These are phyloP conservation scores for Coelastrella sp. DNA, from an alignment of 139 green algal genomes.

Conservation along the genomic window DNA sequence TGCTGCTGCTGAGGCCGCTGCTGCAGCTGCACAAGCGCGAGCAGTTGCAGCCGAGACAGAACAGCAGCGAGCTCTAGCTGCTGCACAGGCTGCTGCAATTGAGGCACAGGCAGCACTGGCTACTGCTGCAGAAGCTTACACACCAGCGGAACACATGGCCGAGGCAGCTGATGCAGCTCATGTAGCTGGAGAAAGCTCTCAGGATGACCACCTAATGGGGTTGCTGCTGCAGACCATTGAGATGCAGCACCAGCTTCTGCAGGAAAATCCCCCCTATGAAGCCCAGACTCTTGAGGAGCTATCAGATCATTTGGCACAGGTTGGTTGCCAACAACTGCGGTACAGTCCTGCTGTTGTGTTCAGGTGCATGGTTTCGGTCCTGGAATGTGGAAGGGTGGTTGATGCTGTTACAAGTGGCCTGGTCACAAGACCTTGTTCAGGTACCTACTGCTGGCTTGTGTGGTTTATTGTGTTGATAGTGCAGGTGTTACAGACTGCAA, in stretches of 20 bases:
- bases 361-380: too few species aligned
- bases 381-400: too few species aligned
- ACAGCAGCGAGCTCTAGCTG: not conserved
- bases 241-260: constrained; percentile 2
- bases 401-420: too few species aligned
- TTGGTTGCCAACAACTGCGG: not conserved
- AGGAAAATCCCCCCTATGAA: constrained; percentile 8
- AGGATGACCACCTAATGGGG: not conserved
- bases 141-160: not conserved
- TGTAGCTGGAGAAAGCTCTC: not conserved
- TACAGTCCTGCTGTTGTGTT: too few species aligned
- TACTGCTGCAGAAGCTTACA: not conserved
- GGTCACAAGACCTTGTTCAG: too few species aligned
- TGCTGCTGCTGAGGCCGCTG: not conserved
- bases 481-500: too few species aligned
- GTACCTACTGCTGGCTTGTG: too few species aligned
- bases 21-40: not conserved
- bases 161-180: not conserved
- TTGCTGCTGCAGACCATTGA: constrained; percentile 13
- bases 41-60: not conserved
- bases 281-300: not conserved
- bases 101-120: not conserved
- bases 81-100: not conserved
- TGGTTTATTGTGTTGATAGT: too few species aligned
- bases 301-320: constrained; percentile 24